Conservation (phyloP, 331 rosid genomes). For the Spiraea crenata region DNA sequence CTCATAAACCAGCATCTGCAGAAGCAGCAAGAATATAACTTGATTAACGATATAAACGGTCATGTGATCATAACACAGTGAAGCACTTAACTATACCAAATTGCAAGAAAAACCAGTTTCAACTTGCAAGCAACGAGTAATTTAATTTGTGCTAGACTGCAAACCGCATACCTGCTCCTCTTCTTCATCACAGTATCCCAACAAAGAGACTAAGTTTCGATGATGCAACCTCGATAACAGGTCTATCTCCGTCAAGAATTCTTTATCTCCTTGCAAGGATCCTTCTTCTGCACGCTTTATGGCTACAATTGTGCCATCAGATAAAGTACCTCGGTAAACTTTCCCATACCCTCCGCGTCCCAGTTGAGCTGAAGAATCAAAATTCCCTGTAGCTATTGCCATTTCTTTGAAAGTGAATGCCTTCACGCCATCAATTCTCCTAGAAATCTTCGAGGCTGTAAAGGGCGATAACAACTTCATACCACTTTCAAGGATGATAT, state of each 20-base stretch:
- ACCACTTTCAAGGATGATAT: conserved; percentile 17
- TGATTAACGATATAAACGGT: background rate
- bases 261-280: conserved; percentile 81
- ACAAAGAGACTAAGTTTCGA: conserved; percentile 70
- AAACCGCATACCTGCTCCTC: conserved; percentile 64
- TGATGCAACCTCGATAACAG: conserved; percentile 83
- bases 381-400: conserved; percentile 60
- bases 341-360: conserved; percentile 95
- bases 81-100: background rate
- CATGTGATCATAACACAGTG: background rate
- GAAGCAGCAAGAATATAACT: conserved; percentile 19
- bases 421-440: conserved; percentile 74
- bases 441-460: conserved; percentile 52
- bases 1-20: conserved; percentile 87
- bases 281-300: conserved; percentile 75
- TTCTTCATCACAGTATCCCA: conserved; percentile 78
- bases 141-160: background rate
- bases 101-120: background rate
- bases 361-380: conserved; percentile 52
- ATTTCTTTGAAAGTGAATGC: conserved; percentile 67
- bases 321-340: conserved; percentile 71
- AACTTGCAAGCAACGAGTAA: background rate
- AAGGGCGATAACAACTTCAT: conserved; percentile 10
- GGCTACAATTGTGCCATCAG: conserved; percentile 56
- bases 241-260: conserved; percentile 88